phyloP scores from a whole-genome alignment of 202 grass and related monocot species.

The Carex sylvatica region DNA sequence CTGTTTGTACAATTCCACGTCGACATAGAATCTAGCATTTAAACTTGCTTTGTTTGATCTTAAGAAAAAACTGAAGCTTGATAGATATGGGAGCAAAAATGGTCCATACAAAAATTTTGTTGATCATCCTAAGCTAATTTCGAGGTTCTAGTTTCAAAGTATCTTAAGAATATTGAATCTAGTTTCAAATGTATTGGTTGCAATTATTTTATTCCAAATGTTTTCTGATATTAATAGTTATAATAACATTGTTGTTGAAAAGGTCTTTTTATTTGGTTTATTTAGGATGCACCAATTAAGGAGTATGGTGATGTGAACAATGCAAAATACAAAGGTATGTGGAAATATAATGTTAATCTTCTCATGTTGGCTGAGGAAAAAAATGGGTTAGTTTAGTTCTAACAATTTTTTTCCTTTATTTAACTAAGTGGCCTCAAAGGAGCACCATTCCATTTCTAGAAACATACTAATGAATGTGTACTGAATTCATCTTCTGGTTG shows the following conservation, averaged over 20 bases:
- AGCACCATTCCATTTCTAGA: neutral
- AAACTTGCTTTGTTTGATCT: neutral
- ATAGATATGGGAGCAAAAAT: neutral
- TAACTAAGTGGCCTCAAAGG: neutral
- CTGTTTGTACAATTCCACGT: neutral
- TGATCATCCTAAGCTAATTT: neutral
- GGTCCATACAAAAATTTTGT: neutral
- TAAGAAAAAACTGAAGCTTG: neutral
- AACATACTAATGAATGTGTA: neutral
- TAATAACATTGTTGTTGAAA: neutral
- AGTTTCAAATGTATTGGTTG: neutral
- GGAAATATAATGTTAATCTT: neutral
- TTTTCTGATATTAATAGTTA: neutral
- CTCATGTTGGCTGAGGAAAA: neutral
- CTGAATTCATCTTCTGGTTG: constrained; percentile 1
- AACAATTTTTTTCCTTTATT: constrained; percentile 22
- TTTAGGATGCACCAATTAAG: constrained; percentile 96
- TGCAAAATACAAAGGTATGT: constrained; percentile 84
- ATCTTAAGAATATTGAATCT: neutral
- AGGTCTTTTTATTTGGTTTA: constrained; percentile 10
- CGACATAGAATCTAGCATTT: neutral
- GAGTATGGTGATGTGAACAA: constrained; percentile 85
- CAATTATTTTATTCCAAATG: neutral
- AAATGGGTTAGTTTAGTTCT: neutral
- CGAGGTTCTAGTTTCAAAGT: neutral